Base-by-base conservation (phyloP, 192 early-diverging fungal genomes). In the Backusella morwellensis region DNA sequence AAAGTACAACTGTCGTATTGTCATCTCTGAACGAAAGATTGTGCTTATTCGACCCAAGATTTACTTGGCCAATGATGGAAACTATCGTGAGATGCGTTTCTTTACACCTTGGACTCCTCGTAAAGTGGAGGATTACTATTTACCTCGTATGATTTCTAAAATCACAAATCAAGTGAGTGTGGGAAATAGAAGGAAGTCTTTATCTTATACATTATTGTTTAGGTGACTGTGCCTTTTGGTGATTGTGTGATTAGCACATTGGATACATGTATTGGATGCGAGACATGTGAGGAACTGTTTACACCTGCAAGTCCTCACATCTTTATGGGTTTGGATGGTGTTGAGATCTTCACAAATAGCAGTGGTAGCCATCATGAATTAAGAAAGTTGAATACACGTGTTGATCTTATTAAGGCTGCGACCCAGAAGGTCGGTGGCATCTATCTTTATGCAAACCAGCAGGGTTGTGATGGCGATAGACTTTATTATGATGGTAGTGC, bases 221-320 rank as follows among this genome's bases (percentile, higher is more conserved):
- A 90, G 91, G 66, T 73, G n/a, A 89, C 88, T 0, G 94, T 95
- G 19, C 93, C 94, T 29, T 88, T 99, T 52, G 98, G 98, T 23
- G 97, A 99, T 77, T 96, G 92, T 6, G 93, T 99, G 1, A 86
- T 99, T 68, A 82, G 87, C 32, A 93, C 96, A 6, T 73, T 85
- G 34, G 97, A 98, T 77, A 92, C 97, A 4, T 93, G 92, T 66
- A 85, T 99, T 67, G 98, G 98, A 12, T 89, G 95, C 2, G 98
- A 99, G 82, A 86, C 95, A 71, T 99, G 98, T 77, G 98, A 99
- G 85, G 98, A 99, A 75, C 84, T 99, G 19, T 99, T 98, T 86
- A 97, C 97, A 3, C 95, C 97, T 4, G 85, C 93, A 44, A 96
- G 97, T 76, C 97, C 98, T 14, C 97, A 99, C 79, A 98, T 98